A percentile compares a stretch with the other conserved stretches of the same genome.
Evolutionary conservation across 305 asterid species (phyloP).

Genomic region (Fraxinus dipetala): DNA sequence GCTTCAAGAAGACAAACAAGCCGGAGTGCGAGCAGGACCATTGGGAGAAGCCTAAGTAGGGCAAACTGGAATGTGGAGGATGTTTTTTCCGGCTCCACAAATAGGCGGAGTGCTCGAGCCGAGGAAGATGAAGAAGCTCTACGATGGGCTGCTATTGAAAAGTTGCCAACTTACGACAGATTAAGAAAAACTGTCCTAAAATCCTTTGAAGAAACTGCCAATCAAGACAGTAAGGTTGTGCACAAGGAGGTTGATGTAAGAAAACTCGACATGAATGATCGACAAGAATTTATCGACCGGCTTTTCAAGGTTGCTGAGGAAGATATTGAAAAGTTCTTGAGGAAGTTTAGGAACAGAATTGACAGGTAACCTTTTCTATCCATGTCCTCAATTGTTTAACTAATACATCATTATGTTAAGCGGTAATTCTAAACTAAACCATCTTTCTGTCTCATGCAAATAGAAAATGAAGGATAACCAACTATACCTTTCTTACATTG

Average conservation of each 20-base stretch:
- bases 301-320: slow-evolving; percentile 87
- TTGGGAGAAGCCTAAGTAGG: slow-evolving; percentile 34
- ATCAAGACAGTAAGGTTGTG: slow-evolving; percentile 33
- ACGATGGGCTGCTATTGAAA: slow-evolving; percentile 83
- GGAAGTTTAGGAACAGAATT: slow-evolving; percentile 64
- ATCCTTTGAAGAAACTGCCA: slow-evolving; percentile 41
- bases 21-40: slow-evolving; percentile 40
- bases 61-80: slow-evolving; percentile 60
- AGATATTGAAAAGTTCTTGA: slow-evolving; percentile 81
- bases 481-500: background rate
- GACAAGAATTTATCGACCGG: slow-evolving; percentile 82
- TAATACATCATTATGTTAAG: background rate
- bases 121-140: slow-evolving; percentile 82
- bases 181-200: slow-evolving; percentile 57
- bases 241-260: slow-evolving; percentile 75
- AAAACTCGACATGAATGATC: slow-evolving; percentile 54
- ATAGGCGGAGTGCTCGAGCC: slow-evolving; percentile 46
- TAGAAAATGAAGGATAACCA: slow-evolving; percentile 26
- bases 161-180: slow-evolving; percentile 74
- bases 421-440: background rate
- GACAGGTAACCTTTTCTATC: slow-evolving; percentile 55
- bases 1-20: slow-evolving; percentile 37
- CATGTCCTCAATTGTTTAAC: background rate
- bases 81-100: slow-evolving; percentile 40
- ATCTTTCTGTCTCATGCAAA: background rate